Evolutionary conservation across 345 rosid genomes (phyloP), one percentile per base, ranked within the genome.

Genomic region (Aquilaria malaccensis): DNA sequence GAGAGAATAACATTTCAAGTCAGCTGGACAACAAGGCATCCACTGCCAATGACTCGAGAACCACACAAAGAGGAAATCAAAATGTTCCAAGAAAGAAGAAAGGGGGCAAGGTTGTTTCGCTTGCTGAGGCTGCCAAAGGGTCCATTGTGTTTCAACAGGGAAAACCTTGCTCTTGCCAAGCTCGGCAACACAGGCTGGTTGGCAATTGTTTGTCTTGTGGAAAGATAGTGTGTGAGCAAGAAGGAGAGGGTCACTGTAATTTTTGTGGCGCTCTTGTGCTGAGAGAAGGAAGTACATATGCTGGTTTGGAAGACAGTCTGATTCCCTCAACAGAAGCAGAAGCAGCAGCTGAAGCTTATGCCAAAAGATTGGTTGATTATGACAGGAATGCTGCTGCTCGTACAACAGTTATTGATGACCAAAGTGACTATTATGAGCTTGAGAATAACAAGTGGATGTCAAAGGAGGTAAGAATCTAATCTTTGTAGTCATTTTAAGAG

Each of bases 191-290:
- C 72, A 74, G 62, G 55, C 65, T 90, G 76, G 79, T 94, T 54
- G 83, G 96, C 88, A 94, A 94, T 79, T 94, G 99, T 67, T 79
- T 94, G 69, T 90, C 97, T 4, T 94, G 99, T 74, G 99, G 99
- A 58, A 94, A 90, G 79, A 86, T 94, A 52, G 95, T 90, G 52
- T 94, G 97, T 43, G 97, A 94, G 71, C 99, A 94, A 79, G 95
- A 90, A 73, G 97, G 99, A 55, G 93, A 94, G 76, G 97, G 99
- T 59, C 97, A 92, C 50, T 93, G 97, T 72, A 77, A 68, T 60
- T 90, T 86, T 59, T 94, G 95, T 2, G 91, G 97, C 64, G 86
- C 95, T 30, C 95, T 91, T 61, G 98, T 88, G 61, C 71, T 91
- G 22, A 91, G 72, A 79, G 96, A 91, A 73, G 88, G 91, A 6